Conservation (phyloP, 2,329 filamentous ascomycete genomes). For the Ilyonectria destructans region DNA sequence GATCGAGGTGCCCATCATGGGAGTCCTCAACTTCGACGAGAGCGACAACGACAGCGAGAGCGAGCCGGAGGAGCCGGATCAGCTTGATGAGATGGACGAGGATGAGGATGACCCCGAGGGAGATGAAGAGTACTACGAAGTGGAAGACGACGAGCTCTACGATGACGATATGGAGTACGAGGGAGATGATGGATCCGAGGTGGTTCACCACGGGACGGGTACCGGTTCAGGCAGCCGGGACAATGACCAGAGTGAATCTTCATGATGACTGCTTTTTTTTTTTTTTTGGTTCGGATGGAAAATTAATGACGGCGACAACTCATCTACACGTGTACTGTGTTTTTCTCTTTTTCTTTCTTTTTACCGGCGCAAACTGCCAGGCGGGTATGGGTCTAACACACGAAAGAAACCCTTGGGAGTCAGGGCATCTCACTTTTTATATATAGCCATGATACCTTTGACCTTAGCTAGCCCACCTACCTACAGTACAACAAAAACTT, state of each 20-base stretch:
- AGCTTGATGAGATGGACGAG: conserved; percentile 49
- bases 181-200: conserved; percentile 48
- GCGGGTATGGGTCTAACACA: conserved; percentile 42
- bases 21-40: conserved; percentile 62
- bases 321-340: conserved; percentile 30
- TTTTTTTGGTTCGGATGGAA: conserved; percentile 23
- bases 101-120: conserved; percentile 44
- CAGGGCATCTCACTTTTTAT: conserved; percentile 40
- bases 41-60: conserved; percentile 61
- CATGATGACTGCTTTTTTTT: conserved; percentile 38
- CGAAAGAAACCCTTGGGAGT: conserved; percentile 44
- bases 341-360: conserved; percentile 29
- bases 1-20: conserved; percentile 64
- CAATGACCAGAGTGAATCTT: conserved; percentile 47
- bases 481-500: not conserved
- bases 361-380: conserved; percentile 43
- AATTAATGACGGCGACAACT: conserved; percentile 47
- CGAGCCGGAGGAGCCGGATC: conserved; percentile 48
- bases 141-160: conserved; percentile 50
- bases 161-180: conserved; percentile 45
- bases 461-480: conserved; percentile 11
- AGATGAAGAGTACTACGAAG: conserved; percentile 49
- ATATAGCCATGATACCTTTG: conserved; percentile 21
- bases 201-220: conserved; percentile 49
- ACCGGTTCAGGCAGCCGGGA: conserved; percentile 49